A percentile compares a stretch with the other conserved stretches of the same genome.
phyloP scores from a whole-genome alignment of 164 flowering plant genomes.

The Umbellularia californica region DNA sequence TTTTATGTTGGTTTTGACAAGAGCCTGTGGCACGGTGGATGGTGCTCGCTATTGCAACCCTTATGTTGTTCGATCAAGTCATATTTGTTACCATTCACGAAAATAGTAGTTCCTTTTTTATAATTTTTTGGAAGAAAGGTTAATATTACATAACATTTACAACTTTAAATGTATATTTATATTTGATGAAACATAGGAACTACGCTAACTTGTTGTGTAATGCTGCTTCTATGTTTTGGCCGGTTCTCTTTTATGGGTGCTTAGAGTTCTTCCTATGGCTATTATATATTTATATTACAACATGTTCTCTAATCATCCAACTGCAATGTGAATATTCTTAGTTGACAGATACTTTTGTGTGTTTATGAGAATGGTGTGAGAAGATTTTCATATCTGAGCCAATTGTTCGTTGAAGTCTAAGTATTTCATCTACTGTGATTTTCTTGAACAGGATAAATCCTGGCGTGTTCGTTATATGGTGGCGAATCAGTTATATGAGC shows the following conservation, averaged over 20 bases:
- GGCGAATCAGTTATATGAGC: conserved; percentile 96
- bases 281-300: too few species aligned
- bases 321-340: too few species aligned
- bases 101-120: too few species aligned
- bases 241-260: neutral
- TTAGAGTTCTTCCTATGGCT: neutral
- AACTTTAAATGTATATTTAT: neutral
- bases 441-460: conserved; percentile 72
- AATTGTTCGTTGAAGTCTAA: neutral
- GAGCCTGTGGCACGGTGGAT: too few species aligned
- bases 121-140: too few species aligned
- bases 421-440: neutral
- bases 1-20: too few species aligned
- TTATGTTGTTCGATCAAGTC: too few species aligned
- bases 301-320: too few species aligned
- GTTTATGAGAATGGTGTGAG: neutral
- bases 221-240: neutral
- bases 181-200: neutral
- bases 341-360: neutral
- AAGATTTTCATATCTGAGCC: neutral
- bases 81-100: too few species aligned
- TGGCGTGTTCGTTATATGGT: conserved; percentile 99
- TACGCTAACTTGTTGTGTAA: too few species aligned
- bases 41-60: too few species aligned
- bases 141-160: too few species aligned